These are phyloP conservation scores for Elymus sibiricus DNA, from an alignment of 176 grass and related monocot species.

Conservation along the genomic window DNA sequence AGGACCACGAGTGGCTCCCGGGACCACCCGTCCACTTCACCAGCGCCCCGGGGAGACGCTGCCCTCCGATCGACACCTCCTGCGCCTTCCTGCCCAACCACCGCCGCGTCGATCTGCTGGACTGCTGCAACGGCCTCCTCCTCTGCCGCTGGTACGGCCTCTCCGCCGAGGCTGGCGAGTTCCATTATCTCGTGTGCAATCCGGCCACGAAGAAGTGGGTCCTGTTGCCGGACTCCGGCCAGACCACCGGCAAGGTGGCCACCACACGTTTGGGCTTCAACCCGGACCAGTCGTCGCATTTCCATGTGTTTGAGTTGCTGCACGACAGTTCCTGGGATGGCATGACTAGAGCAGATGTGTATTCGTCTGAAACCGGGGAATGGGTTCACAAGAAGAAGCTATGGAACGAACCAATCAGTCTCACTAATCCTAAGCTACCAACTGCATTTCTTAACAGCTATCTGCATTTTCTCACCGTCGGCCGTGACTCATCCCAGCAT, in stretches of 20 bases:
- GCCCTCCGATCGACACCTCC: too few relatives aligned
- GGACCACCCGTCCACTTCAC: neutral
- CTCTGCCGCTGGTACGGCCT: neutral
- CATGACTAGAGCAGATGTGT: neutral
- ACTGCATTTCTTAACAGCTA: neutral
- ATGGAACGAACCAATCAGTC: neutral
- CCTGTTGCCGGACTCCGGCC: neutral
- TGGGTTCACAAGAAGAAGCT: neutral
- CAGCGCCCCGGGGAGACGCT: neutral
- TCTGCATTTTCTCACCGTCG: neutral
- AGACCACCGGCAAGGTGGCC: too few relatives aligned
- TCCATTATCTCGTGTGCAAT: conserved; percentile 12
- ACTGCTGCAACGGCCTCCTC: conserved; percentile 21
- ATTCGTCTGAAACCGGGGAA: neutral
- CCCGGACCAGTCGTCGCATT: neutral
- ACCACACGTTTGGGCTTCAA: neutral
- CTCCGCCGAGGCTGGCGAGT: too few relatives aligned
- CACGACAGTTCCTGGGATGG: neutral
- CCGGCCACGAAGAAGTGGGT: neutral
- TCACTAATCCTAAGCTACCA: too few relatives aligned
- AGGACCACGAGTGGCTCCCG: neutral
- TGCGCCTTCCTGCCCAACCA: too few relatives aligned
- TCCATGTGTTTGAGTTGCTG: neutral
- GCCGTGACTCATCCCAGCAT: neutral
- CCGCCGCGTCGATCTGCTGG: too few relatives aligned